These are phyloP conservation scores for Elaeagnus macrophylla DNA, from an alignment of 306 rosid genomes.

Conservation along the genomic window DNA sequence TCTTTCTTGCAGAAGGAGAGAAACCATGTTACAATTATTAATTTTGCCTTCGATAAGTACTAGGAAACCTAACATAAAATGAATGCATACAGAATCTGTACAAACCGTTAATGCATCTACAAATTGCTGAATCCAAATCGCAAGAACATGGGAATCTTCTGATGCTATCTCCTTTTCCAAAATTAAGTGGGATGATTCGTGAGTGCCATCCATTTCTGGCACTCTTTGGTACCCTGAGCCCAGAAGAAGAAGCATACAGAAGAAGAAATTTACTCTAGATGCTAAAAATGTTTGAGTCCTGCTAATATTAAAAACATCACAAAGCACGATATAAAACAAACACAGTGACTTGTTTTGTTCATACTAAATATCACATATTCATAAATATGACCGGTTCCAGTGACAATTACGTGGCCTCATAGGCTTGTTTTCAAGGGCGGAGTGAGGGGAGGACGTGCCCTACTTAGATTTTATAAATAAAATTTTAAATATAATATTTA, in stretches of 20 bases:
- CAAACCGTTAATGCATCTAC: constrained; percentile 59
- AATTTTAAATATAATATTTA: too few species aligned
- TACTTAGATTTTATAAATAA: too few species aligned
- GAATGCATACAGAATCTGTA: constrained; percentile 11
- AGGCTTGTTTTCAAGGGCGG: too few species aligned
- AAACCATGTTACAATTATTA: too few species aligned
- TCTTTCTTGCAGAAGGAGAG: too few species aligned
- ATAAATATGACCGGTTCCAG: background rate
- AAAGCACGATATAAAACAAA: background rate
- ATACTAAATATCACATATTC: background rate
- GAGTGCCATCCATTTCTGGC: constrained; percentile 29
- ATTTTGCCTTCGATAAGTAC: background rate
- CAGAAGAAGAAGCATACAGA: constrained; percentile 28
- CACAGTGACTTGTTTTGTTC: background rate
- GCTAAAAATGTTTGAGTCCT: background rate
- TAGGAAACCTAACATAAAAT: background rate
- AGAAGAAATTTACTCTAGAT: background rate
- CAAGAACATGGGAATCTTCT: constrained; percentile 33
- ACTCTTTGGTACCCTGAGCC: constrained; percentile 39
- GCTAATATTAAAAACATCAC: background rate
- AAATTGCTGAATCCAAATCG: constrained; percentile 73
- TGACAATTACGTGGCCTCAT: background rate
- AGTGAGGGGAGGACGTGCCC: too few species aligned
- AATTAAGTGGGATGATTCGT: constrained; percentile 31
- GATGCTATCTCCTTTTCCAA: constrained; percentile 17